phyloP scores from a whole-genome alignment of 2,329 filamentous ascomycete species.

The Aureobasidium sp. region DNA sequence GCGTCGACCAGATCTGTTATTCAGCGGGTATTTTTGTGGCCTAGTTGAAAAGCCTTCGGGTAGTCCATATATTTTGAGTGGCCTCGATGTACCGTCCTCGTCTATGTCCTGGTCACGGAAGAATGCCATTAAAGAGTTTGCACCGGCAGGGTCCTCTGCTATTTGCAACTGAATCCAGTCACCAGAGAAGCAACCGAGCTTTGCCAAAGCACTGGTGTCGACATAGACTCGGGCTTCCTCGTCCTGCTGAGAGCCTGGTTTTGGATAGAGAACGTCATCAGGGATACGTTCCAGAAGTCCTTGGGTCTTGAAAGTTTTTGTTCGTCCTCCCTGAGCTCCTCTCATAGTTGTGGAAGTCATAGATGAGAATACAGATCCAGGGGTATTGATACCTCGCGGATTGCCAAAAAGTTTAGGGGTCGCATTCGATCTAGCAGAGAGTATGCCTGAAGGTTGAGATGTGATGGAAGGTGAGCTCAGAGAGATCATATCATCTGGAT shows the following conservation, averaged over 20 bases:
- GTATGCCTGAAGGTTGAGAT: constrained; percentile 66
- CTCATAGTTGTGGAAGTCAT: constrained; percentile 79
- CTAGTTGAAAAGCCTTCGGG: constrained; percentile 60
- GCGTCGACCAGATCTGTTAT: constrained; percentile 40
- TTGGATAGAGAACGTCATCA: constrained; percentile 74
- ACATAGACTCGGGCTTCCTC: constrained; percentile 83
- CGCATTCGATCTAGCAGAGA: constrained; percentile 71
- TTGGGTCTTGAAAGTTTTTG: constrained; percentile 77
- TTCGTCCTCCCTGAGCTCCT: constrained; percentile 56
- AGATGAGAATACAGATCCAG: constrained; percentile 81
- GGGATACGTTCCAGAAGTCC: constrained; percentile 66
- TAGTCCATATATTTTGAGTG: constrained; percentile 80
- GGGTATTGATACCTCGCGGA: constrained; percentile 69
- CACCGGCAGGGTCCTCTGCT: constrained; percentile 56
- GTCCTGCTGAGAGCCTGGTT: constrained; percentile 75
- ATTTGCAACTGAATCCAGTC: constrained; percentile 89
- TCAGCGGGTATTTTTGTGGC: constrained; percentile 44
- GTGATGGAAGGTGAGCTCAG: constrained; percentile 71
- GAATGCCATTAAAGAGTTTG: constrained; percentile 38
- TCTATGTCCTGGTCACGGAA: constrained; percentile 41
- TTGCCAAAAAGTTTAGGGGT: constrained; percentile 69
- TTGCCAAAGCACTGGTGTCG: constrained; percentile 74
- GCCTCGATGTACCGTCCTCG: constrained; percentile 62
- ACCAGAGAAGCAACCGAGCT: constrained; percentile 92
- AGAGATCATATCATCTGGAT: constrained; percentile 91